Evolutionary conservation across 2,329 filamentous ascomycete genomes (phyloP), one percentile per base, ranked within the genome.

Genomic region (Colletotrichum paranaense): DNA sequence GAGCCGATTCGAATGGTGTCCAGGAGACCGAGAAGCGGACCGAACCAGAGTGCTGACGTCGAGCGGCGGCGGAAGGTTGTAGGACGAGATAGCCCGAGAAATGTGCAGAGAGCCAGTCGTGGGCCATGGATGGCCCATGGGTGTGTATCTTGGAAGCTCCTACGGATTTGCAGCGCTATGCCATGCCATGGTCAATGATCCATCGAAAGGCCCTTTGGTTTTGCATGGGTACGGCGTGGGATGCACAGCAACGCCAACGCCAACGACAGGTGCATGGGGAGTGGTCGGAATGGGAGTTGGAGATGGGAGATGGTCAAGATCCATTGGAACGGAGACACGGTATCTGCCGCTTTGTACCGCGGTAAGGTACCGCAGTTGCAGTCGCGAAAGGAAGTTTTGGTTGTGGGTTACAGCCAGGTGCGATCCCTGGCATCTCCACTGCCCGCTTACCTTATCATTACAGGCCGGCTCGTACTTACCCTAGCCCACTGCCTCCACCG

Each of bases 381-480:
- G 53, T 72, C 52, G 67, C 30, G 24, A 11, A 28, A 49, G 24
- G 26, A 30, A 63, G 24, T 60, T 14, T 52, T 35, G 42, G 46
- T 63, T 32, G 62, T n/a, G 56, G 42, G 46, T 69, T 32, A 53
- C 16, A 64, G 32, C n/a, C 32, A 28, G 19, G 42, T 42, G 49
- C 16, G 16, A 24, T 52, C 12, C 28, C 19, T 66, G 24, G 7
- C 24, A 26, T 60, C 64, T 32, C 70, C 67, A 73, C 67, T 28
- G 46, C 46, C 70, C 67, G 70, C 70, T 73, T 73, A 70, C 70
- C 67, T 73, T 73, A 73, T 73, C 70, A 70, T 73, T 69, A 73
- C 70, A 73, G 32, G 66, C 38, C 32, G n/a, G 38, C 32, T 72
- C 66, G 59, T 68, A 69, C 38, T 11, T 22, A 22, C n/a, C 46